A percentile compares a stretch with the other conserved stretches of the same genome.
These are phyloP conservation scores for Oxyria digyna DNA, from an alignment of 148 eudicot species.

Conservation along the genomic window DNA sequence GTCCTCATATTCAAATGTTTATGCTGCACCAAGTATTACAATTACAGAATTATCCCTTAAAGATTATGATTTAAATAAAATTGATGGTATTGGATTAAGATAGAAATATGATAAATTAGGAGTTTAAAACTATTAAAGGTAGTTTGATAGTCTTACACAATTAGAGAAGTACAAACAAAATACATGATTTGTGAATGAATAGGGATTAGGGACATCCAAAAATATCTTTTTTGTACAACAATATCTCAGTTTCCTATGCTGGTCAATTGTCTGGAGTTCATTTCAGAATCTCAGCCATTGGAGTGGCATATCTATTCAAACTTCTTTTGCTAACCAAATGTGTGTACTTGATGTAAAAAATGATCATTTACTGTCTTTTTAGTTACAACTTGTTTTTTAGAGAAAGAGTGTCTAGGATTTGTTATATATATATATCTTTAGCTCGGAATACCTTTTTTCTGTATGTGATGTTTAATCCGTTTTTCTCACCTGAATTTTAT, in stretches of 20 bases:
- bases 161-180: neutral
- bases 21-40: neutral
- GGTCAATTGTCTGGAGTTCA: neutral
- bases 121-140: neutral
- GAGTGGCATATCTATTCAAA: neutral
- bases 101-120: neutral
- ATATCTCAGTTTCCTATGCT: neutral
- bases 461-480: neutral
- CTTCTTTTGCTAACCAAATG: too few species aligned
- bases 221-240: neutral
- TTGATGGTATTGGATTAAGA: neutral
- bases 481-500: neutral
- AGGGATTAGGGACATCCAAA: too few species aligned
- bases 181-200: neutral
- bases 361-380: neutral
- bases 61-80: neutral
- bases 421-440: neutral
- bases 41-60: neutral
- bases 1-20: neutral
- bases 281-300: neutral
- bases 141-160: neutral
- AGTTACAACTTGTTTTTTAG: neutral
- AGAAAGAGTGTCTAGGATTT: neutral
- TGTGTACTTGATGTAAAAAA: too few species aligned
- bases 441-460: neutral